phyloP scores from a whole-genome alignment of 345 rosid genomes.

The Brassica nigra region DNA sequence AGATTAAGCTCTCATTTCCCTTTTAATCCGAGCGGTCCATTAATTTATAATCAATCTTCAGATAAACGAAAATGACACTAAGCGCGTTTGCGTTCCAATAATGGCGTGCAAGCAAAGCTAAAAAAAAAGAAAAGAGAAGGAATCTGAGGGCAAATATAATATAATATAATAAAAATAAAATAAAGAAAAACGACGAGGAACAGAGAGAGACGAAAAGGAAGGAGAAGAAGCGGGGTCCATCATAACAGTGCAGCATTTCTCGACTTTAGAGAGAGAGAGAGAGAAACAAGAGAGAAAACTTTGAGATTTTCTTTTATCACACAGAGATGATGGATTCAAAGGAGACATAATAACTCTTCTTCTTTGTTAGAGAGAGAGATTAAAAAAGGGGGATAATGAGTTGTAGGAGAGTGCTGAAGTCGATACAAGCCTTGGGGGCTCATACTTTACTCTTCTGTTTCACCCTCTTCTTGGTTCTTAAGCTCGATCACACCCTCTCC shows the following conservation, averaged over 20 bases:
- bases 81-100: conserved; percentile 37
- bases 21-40: conserved; percentile 2
- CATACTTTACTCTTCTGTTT: conserved; percentile 69
- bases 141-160: neutral
- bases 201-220: conserved; percentile 17
- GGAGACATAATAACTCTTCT: neutral
- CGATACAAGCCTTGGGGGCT: conserved; percentile 83
- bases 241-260: conserved; percentile 10
- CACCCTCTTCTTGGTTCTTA: conserved; percentile 72
- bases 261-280: conserved; percentile 12
- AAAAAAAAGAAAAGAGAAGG: neutral
- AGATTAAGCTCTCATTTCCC: neutral
- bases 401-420: conserved; percentile 93
- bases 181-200: conserved; percentile 9
- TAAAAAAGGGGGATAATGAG: conserved; percentile 43
- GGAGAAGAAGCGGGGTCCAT: conserved; percentile 29
- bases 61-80: conserved; percentile 13
- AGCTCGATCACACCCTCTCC: conserved; percentile 63
- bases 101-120: conserved; percentile 45
- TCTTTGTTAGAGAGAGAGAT: neutral
- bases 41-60: neutral
- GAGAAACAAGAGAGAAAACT: neutral
- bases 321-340: conserved; percentile 26
- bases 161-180: neutral
- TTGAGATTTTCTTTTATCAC: neutral